Evolutionary conservation across 75 land plant species (phyloP), one percentile per base, ranked within the genome.

Genomic region (Pseudotsuga menziesii): DNA sequence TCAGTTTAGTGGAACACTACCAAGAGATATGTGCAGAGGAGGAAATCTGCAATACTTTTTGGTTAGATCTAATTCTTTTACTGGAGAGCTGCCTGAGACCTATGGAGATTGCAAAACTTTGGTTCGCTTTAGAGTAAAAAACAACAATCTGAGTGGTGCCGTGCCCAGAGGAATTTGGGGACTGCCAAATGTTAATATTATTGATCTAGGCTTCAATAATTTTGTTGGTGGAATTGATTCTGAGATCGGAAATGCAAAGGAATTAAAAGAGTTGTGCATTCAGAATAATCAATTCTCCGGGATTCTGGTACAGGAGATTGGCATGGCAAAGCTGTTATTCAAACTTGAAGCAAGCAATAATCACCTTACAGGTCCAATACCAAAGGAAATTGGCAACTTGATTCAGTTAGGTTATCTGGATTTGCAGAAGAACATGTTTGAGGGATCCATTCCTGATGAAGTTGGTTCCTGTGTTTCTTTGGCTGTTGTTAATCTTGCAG

Each of bases 211-310:
- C 29, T 85, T 84, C 36, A 92, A 90, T 78, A 54, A 69, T 54
- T 88, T 91, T 61, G 59, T 17, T 39, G 92, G 89, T 35, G 69
- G 54, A 2, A 58, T 88, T 36, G 77, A 85, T 41, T 75, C 83
- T 1, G 76, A 69, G 4, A 83, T 89, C 61, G 78, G 82, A 19
- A 35, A 61, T 32, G 80, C 91, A 16, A 59, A 59, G 3, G 72
- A 64, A 32, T 83, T 94, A 78, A 75, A 52, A 19, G 76, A 79
- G 63, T 75, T 94, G 75, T 29, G 80, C 61, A 64, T 94, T 74
- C 58, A 78, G n/a, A 88, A 94, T 74, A 94, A 92, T 81, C 74
- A 57, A 27, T 94, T 94, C 77, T 86, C 88, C 1, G 94, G 94
- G 14, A 15, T 56, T 20, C 75, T 94, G 60, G 91, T 93, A 17